phyloP scores from a whole-genome alignment of 768 basidiomycete genomes.

The Astraeus odoratus region DNA sequence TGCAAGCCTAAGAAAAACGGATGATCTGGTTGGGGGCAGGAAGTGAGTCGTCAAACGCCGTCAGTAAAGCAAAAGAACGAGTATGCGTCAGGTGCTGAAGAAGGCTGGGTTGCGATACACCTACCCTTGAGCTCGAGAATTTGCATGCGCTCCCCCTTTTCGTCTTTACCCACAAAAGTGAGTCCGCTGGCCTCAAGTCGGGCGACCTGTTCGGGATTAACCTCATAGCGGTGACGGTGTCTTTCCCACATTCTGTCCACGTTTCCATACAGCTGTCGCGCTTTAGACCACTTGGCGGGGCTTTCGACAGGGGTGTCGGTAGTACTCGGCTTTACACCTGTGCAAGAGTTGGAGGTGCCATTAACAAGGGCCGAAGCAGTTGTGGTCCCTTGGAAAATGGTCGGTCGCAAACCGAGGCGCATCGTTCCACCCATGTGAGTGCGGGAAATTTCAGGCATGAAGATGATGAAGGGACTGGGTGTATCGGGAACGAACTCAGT shows the following conservation, averaged over 20 bases:
- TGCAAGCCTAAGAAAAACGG: conserved; percentile 92
- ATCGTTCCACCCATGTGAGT: conserved; percentile 99
- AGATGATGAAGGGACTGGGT: conserved; percentile 74
- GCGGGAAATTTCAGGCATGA: conserved; percentile 98
- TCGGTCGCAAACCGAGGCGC: conserved; percentile 97
- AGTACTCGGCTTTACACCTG: neutral
- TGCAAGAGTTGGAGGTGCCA: conserved; percentile 6
- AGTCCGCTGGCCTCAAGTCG: conserved; percentile 67
- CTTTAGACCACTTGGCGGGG: conserved; percentile 64
- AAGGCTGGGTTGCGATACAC: conserved; percentile 17
- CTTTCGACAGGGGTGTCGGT: conserved; percentile 13
- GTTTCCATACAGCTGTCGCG: conserved; percentile 78
- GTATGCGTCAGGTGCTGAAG: neutral
- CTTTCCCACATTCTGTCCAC: conserved; percentile 86
- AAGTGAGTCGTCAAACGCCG: neutral
- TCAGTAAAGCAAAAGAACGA: neutral
- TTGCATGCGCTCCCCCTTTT: conserved; percentile 97
- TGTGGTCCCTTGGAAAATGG: conserved; percentile 63
- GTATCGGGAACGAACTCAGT: conserved; percentile 65
- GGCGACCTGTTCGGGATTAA: conserved; percentile 84
- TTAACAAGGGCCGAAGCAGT: conserved; percentile 10
- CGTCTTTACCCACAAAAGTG: conserved; percentile 82
- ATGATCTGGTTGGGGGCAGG: conserved; percentile 53
- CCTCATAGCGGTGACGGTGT: conserved; percentile 93
- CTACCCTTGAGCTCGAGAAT: conserved; percentile 78